Conservation (phyloP, 2,329 filamentous ascomycete species). For the Thielaviopsis cerberus region DNA sequence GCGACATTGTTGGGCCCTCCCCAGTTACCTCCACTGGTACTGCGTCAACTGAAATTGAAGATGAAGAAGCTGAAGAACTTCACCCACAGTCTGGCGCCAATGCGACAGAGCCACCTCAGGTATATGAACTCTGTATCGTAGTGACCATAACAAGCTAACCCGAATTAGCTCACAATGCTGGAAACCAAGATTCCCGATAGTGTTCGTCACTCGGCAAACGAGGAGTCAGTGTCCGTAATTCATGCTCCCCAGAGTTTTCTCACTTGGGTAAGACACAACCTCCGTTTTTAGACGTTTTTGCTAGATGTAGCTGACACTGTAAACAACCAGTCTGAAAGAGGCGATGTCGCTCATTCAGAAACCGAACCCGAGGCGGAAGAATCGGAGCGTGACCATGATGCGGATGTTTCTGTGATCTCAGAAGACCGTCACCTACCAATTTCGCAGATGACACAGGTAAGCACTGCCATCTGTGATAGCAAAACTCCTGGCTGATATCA, state of each 20-base stretch:
- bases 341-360: background rate
- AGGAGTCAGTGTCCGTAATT: conserved; percentile 77
- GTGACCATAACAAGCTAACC: background rate
- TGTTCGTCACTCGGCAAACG: conserved; percentile 41
- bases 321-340: background rate
- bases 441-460: background rate
- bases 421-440: background rate
- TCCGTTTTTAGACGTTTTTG: background rate
- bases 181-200: conserved; percentile 38
- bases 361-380: conserved; percentile 2
- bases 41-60: conserved; percentile 67
- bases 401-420: background rate
- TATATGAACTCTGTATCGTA: no score
- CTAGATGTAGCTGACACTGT: background rate
- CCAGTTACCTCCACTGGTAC: conserved; percentile 75
- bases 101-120: conserved; percentile 7
- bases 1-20: conserved; percentile 58
- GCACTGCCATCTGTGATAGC: no score
- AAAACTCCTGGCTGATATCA: no score
- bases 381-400: conserved; percentile 2
- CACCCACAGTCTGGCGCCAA: conserved; percentile 11
- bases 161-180: conserved; percentile 23
- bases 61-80: conserved; percentile 48
- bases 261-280: conserved; percentile 43
- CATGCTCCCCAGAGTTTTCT: conserved; percentile 73